Evolutionary conservation across 805 yeast genomes (phyloP), one percentile per base, ranked within the genome.

Genomic region (Cyberlindnera bimundalis): DNA sequence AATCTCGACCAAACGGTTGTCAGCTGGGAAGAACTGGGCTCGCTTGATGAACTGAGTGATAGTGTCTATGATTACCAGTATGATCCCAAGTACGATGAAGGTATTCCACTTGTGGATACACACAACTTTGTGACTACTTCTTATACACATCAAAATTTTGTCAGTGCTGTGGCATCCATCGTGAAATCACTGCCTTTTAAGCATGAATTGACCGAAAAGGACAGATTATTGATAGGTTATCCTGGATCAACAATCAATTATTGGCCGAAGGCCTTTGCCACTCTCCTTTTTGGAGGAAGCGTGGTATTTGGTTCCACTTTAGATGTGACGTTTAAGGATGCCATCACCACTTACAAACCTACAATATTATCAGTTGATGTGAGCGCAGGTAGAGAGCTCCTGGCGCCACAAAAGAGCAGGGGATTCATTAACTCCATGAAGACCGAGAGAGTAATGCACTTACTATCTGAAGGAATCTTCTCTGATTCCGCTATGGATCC

Each of bases 141-240:
- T 11, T 78, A 71, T 50, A 70, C 77, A 5, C 81, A 78, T 41
- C 62, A 71, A 42, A 74, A 76, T 46, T 56, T 78, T 29, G 72
- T 77, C 5, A 71, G 81, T 46, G 67, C 78, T 6, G 60, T 73
- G 25, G 77, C 84, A 2, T 67, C 83, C 1, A 63, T 73, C 18
- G 62, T 69, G 5, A 64, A 58, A 28, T 48, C 55, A 0, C 55
- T 64, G 12, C 67, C 71, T 13, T 33, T 62, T 8, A 65, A 58
- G 10, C 61, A 69, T 29, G 74, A 68, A 35, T 35, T 71, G 20
- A 52, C 54, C 23, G 25, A 46, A 13, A 42, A 49, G 12, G 67
- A 71, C 45, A 38, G 48, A 39, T 28, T 67, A n/a, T 40, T 60
- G 2, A 46, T 67, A n/a, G 56, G 64, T 2, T 35, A 58, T 19